Evolutionary conservation across 352 stramenopile species (phyloP), one percentile per base, ranked within the genome.

Genomic region (Phytopythium ostracodes): DNA sequence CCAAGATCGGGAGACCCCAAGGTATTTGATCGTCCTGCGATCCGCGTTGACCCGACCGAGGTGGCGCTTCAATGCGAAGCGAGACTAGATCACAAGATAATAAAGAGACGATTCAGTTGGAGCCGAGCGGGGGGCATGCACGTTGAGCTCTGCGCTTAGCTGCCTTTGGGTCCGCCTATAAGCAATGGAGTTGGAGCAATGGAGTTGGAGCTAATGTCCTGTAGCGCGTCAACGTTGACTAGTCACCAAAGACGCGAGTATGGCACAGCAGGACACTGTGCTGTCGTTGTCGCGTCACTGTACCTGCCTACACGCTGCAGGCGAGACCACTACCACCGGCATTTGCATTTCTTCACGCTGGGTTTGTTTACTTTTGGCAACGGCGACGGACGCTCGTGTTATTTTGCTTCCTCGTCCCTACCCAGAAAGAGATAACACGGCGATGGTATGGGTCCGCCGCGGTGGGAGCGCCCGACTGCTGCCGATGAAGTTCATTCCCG

Each of bases 311-410:
- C 42, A 25, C 22, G 20, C 4, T 22, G 8, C 8, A 25, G 20
- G 25, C 11, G 42, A 49, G 18, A 49, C 20, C 42, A 54, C 15
- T 5, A 36, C 25, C 14, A 24, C 25, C 25, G 17, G 47, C 25
- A 38, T 33, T 5, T 18, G 22, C 24, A 52, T n/a, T 52, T 52
- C 24, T 52, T 31, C 46, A 52, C 46, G 46, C 46, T 29, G 46
- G 12, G 47, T 31, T 10, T 38, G 47, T 38, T 54, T 54, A 54
- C 47, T 54, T 54, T 47, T 47, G 38, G 15, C 53, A 22, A 46
- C 35, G 53, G 35, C 35, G 35, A 59, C 53, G 53, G 53, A 43
- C 53, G 33, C 53, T 22, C 53, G 53, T 59, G 53, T 59, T 59
- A 59, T 22, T 38, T 24, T n/a, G 24, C 22, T 22, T 20, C 25